Conservation (phyloP, 306 rosid genomes). For the Begonia fuchsioides region DNA sequence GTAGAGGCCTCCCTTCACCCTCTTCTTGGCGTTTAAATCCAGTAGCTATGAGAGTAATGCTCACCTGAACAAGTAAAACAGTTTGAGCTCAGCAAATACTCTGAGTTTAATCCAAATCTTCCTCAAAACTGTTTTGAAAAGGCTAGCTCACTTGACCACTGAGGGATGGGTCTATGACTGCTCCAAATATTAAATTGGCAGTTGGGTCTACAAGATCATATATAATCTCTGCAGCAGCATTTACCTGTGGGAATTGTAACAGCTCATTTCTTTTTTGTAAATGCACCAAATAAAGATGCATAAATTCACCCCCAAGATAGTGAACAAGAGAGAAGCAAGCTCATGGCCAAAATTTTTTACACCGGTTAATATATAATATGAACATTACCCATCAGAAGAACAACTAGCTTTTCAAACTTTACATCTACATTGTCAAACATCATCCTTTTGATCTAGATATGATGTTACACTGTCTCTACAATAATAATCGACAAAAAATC, state of each 20-base stretch:
- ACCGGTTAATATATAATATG: background rate
- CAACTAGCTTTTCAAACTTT: no score
- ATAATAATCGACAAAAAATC: no score
- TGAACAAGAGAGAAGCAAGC: no score
- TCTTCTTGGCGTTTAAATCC: constrained; percentile 99
- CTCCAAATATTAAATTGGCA: constrained; percentile 93
- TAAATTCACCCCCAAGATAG: no score
- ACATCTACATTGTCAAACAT: no score
- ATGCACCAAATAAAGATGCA: background rate
- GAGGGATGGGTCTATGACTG: constrained; percentile 93
- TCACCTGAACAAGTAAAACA: constrained; percentile 41
- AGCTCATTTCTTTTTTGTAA: background rate
- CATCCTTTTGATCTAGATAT: no score
- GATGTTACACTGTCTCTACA: no score
- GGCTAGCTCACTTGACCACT: constrained; percentile 81
- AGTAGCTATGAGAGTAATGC: constrained; percentile 92
- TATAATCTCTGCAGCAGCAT: constrained; percentile 99
- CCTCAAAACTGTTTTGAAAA: background rate
- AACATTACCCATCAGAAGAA: no score
- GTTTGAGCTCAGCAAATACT: no score
- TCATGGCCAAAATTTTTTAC: no score
- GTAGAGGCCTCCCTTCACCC: constrained; percentile 58
- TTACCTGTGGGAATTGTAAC: constrained; percentile 42
- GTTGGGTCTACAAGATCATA: constrained; percentile 98
- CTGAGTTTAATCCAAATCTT: no score